Conservation (phyloP, 1,139 yeast species). For the Debaryomyces coudertii region DNA sequence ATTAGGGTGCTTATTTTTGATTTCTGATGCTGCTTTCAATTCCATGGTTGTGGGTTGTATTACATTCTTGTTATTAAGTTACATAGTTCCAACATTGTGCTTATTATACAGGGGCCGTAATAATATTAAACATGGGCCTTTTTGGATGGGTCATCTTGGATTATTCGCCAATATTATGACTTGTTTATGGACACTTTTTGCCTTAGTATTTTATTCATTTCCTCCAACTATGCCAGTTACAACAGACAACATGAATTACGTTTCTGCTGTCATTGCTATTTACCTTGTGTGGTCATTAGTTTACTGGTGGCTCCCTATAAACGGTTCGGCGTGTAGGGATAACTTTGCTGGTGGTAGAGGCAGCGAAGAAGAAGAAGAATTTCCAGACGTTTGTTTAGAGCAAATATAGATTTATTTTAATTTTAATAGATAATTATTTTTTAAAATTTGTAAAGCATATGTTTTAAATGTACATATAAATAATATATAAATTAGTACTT, state of each 20-base stretch:
- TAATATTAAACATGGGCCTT: slow-evolving; percentile 67
- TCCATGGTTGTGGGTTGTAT: slow-evolving; percentile 51
- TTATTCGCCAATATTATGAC: slow-evolving; percentile 56
- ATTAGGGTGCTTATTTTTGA: slow-evolving; percentile 45
- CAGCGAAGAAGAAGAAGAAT: slow-evolving; percentile 47
- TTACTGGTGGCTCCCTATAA: slow-evolving; percentile 60
- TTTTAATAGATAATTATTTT: not conserved
- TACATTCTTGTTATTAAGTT: slow-evolving; percentile 45
- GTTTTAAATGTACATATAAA: not conserved
- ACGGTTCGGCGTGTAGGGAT: slow-evolving; percentile 42
- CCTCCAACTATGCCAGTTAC: slow-evolving; percentile 69
- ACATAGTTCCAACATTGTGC: slow-evolving; percentile 49
- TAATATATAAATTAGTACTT: not conserved
- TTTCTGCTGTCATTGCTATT: slow-evolving; percentile 63
- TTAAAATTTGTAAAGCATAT: not conserved
- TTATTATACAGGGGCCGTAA: slow-evolving; percentile 60
- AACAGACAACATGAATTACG: slow-evolving; percentile 68
- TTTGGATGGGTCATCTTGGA: slow-evolving; percentile 62
- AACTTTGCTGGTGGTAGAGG: slow-evolving; percentile 50
- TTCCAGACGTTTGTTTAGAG: slow-evolving; percentile 46
- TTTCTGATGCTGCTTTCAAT: slow-evolving; percentile 48
- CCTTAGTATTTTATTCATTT: slow-evolving; percentile 65
- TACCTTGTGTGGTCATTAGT: slow-evolving; percentile 55
- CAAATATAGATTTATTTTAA: not conserved
- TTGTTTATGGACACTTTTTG: slow-evolving; percentile 61